phyloP scores from a whole-genome alignment of 1,284 basidiomycete genomes.

The Moesziomyces antarcticus region DNA sequence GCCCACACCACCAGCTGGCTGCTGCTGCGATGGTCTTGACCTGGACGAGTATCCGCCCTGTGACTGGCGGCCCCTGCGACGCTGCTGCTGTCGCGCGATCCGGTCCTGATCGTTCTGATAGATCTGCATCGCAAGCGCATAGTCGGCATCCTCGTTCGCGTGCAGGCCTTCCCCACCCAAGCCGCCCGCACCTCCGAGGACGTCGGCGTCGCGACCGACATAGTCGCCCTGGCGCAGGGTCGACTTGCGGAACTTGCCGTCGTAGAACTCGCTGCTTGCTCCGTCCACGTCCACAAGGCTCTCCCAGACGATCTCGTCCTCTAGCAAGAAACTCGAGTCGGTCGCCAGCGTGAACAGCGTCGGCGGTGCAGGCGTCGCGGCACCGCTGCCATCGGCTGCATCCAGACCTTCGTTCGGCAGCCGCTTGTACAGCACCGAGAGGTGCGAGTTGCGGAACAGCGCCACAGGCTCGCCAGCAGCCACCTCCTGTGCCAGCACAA shows the following conservation, averaged over 20 bases:
- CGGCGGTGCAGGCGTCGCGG: constrained; percentile 21
- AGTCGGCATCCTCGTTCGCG: constrained; percentile 49
- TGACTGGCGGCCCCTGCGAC: constrained; percentile 20
- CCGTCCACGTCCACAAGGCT: constrained; percentile 87
- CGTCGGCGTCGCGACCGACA: constrained; percentile 21
- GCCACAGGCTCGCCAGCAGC: constrained; percentile 73
- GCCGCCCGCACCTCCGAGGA: constrained; percentile 2
- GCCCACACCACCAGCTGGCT: neutral
- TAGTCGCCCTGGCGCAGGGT: constrained; percentile 42
- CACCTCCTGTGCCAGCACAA: constrained; percentile 70
- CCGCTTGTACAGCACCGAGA: constrained; percentile 79
- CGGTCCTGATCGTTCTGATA: constrained; percentile 53
- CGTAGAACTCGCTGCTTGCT: constrained; percentile 60
- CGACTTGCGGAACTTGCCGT: constrained; percentile 47
- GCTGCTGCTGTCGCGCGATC: constrained; percentile 31
- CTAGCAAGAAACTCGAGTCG: constrained; percentile 80
- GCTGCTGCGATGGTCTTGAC: neutral
- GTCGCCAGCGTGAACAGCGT: constrained; percentile 81
- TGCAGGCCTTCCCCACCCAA: constrained; percentile 3
- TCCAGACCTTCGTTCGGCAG: constrained; percentile 36
- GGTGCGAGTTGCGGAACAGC: constrained; percentile 88
- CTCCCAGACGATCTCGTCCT: constrained; percentile 85
- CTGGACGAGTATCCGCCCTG: constrained; percentile 3
- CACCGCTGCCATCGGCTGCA: neutral
- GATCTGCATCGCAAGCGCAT: constrained; percentile 56